These are phyloP conservation scores for Dipteronia dyeriana DNA, from an alignment of 345 rosid genomes.

Conservation along the genomic window DNA sequence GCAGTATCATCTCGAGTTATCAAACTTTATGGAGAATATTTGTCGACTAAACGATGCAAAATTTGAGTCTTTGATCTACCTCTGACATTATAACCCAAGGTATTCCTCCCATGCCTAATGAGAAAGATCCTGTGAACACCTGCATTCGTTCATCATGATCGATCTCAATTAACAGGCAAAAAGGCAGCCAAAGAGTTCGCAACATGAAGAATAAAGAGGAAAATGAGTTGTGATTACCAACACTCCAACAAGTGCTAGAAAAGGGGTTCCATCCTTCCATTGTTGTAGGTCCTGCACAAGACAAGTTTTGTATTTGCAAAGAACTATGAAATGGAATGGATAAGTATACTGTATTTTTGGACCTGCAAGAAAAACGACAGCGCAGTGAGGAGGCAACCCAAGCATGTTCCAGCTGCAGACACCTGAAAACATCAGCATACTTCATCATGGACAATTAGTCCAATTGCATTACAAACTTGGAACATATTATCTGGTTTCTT, in stretches of 20 bases:
- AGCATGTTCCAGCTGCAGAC: constrained; percentile 82
- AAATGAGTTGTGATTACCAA: constrained; percentile 37
- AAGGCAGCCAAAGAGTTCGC: background rate
- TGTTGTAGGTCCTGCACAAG: constrained; percentile 45
- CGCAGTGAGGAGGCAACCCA: constrained; percentile 67
- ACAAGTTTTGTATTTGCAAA: background rate
- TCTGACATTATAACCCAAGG: constrained; percentile 87
- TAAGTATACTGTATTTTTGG: constrained; percentile 7
- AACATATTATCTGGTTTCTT: constrained; percentile 10
- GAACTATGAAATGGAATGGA: background rate
- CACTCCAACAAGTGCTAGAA: constrained; percentile 53
- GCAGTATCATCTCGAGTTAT: background rate
- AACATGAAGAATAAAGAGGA: background rate
- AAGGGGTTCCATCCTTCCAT: constrained; percentile 44
- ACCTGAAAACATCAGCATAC: constrained; percentile 41
- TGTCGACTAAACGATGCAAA: background rate
- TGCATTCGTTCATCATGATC: too few relatives aligned
- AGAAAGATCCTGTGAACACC: constrained; percentile 43
- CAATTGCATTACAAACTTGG: background rate
- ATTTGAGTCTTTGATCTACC: constrained; percentile 34
- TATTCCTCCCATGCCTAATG: constrained; percentile 75
- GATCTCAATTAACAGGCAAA: too few relatives aligned
- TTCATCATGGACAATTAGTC: background rate
- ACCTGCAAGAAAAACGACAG: constrained; percentile 63
- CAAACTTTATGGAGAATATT: background rate